These are phyloP conservation scores for Arabidopsis hybrid DNA, from an alignment of 441 rosid species.

Conservation along the genomic window DNA sequence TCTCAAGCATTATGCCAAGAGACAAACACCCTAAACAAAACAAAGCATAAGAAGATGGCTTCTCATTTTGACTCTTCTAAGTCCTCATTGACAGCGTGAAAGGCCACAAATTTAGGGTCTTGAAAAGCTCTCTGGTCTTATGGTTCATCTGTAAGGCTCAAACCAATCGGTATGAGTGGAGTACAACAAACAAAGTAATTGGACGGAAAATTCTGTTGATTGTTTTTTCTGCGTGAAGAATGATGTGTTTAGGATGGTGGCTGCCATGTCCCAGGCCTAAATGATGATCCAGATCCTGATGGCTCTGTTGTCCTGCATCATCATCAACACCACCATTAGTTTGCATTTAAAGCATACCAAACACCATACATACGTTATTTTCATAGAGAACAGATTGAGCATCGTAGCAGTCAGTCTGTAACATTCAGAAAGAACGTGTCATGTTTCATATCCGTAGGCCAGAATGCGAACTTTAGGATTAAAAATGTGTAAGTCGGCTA, in stretches of 20 bases:
- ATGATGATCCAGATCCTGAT: slow-evolving; percentile 82
- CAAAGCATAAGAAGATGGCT: slow-evolving; percentile 7
- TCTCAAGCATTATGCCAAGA: slow-evolving; percentile 37
- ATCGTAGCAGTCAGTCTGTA: background rate
- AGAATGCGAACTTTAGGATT: background rate
- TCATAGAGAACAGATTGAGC: background rate
- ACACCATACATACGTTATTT: background rate
- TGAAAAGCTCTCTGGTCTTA: slow-evolving; percentile 11
- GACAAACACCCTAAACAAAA: slow-evolving; percentile 27
- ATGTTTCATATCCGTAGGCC: background rate
- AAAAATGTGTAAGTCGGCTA: slow-evolving; percentile 3
- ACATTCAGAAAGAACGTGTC: background rate
- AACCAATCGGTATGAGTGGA: slow-evolving; percentile 24
- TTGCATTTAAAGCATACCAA: background rate
- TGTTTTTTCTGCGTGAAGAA: slow-evolving; percentile 4
- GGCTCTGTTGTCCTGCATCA: slow-evolving; percentile 74
- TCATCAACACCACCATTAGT: slow-evolving; percentile 13
- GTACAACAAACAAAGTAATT: slow-evolving; percentile 23
- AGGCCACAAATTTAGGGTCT: slow-evolving; percentile 29
- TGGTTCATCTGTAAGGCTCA: slow-evolving; percentile 18
- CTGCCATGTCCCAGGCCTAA: slow-evolving; percentile 90
- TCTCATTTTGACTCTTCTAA: slow-evolving; percentile 36
- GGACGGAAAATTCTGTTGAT: slow-evolving; percentile 11
- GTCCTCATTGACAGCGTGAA: slow-evolving; percentile 30
- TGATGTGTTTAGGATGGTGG: slow-evolving; percentile 64